phyloP scores from a whole-genome alignment of 2,329 filamentous ascomycete species.

The Colletotrichum cordylinicola region DNA sequence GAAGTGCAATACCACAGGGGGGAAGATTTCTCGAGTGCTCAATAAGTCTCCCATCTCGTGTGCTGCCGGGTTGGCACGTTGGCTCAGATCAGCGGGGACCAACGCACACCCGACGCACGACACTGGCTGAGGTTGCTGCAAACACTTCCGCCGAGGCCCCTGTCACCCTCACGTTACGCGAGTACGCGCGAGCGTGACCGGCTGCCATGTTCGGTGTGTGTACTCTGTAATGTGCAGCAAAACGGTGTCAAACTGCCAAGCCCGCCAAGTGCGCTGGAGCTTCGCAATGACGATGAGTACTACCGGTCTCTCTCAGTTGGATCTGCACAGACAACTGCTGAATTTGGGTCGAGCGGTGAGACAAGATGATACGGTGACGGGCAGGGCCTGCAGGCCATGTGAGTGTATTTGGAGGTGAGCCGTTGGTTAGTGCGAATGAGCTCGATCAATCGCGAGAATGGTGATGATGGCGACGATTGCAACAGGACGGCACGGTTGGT shows the following conservation, averaged over 20 bases:
- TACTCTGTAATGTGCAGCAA: neutral
- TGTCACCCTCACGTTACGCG: neutral
- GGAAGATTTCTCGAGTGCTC: neutral
- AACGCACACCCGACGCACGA: neutral
- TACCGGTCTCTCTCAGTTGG: neutral
- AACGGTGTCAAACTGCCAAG: conserved; percentile 18
- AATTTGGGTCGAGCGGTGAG: neutral
- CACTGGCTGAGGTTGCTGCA: conserved; percentile 7
- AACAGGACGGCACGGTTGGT: neutral
- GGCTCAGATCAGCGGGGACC: conserved; percentile 4
- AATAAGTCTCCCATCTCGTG: neutral
- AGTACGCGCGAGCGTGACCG: conserved; percentile 6
- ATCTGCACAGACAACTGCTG: neutral
- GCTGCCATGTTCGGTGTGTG: neutral
- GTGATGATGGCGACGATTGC: neutral
- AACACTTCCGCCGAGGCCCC: neutral
- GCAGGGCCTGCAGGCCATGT: neutral
- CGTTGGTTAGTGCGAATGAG: neutral
- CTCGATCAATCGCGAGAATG: neutral
- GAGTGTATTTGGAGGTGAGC: neutral
- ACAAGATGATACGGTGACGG: conserved; percentile 8
- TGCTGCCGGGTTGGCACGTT: neutral
- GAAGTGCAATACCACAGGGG: neutral
- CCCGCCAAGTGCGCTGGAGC: conserved; percentile 12
- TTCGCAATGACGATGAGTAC: neutral